These are phyloP conservation scores for Parietaria judaica DNA, from an alignment of 306 rosid genomes.

Conservation along the genomic window DNA sequence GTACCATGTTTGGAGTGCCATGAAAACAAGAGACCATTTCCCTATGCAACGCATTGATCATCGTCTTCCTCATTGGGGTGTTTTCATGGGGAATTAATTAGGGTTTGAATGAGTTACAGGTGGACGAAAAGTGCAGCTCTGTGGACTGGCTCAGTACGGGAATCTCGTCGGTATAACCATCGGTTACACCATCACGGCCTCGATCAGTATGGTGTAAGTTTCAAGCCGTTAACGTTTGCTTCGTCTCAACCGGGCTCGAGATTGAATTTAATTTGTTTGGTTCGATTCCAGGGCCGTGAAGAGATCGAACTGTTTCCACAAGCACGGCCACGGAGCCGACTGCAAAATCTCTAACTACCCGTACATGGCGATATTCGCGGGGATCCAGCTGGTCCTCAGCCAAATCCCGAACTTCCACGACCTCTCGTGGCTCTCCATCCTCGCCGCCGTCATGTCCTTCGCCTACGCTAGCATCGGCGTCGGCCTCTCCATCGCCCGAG, in stretches of 20 bases:
- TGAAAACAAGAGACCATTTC: neutral
- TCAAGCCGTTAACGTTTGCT: too few relatives aligned
- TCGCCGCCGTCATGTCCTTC: constrained; percentile 98
- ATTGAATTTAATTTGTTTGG: neutral
- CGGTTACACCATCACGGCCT: constrained; percentile 95
- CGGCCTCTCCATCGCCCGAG: constrained; percentile 75
- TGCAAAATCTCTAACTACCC: constrained; percentile 59
- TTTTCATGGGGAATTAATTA: neutral
- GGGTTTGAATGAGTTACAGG: constrained; percentile 28
- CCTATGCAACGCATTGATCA: neutral
- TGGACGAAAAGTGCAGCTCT: constrained; percentile 67
- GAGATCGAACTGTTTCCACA: constrained; percentile 80
- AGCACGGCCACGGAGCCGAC: constrained; percentile 53
- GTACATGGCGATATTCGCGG: constrained; percentile 61
- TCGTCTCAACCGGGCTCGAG: too few relatives aligned
- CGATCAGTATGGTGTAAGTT: constrained; percentile 92
- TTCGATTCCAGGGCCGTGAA: constrained; percentile 61
- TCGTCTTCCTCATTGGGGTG: neutral
- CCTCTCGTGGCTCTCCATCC: constrained; percentile 86
- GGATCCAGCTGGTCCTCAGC: constrained; percentile 67
- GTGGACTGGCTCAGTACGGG: constrained; percentile 87
- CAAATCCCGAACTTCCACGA: constrained; percentile 81
- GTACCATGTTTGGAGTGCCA: constrained; percentile 1
- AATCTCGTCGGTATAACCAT: constrained; percentile 75
- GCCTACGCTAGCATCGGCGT: constrained; percentile 89